A percentile compares a stretch with the other conserved stretches of the same genome.
These are phyloP conservation scores for Auricularia auricula-judae DNA, from an alignment of 768 basidiomycete species.

Conservation along the genomic window DNA sequence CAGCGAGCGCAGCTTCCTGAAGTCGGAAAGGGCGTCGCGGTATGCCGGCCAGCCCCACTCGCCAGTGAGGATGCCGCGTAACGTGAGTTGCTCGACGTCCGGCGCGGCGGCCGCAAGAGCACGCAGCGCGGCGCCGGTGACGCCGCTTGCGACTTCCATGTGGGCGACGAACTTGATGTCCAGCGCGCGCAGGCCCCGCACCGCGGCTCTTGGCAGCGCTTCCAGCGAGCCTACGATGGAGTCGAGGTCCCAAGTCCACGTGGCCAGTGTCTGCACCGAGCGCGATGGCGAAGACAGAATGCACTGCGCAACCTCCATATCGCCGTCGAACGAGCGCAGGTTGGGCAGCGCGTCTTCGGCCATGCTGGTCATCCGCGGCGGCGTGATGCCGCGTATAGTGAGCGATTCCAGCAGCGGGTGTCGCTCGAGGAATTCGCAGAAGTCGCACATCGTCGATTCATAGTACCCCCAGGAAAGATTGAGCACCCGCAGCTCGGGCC, in stretches of 20 bases:
- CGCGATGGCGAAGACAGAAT: not conserved
- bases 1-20: not conserved
- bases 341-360: not conserved
- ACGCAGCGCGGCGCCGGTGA: not conserved
- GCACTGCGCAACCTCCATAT: not conserved
- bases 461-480: not conserved
- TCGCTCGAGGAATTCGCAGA: not conserved
- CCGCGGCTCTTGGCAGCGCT: not conserved
- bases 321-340: not conserved
- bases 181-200: not conserved
- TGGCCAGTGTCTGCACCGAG: not conserved
- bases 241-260: not conserved
- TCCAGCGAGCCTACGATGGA: not conserved
- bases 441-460: not conserved
- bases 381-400: not conserved
- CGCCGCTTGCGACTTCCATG: not conserved
- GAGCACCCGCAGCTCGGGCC: not conserved
- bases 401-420: not conserved
- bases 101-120: not conserved
- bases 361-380: not conserved
- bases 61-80: not conserved
- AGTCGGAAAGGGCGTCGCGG: not conserved
- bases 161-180: not conserved
- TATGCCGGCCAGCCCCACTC: not conserved
- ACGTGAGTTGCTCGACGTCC: not conserved